Evolutionary conservation across 176 grass and related monocot species (phyloP).

Genomic region (sorghum (Sorghum bicolor)): Sorghum_bicolor_NCBIv3 NC_012871.2:63524001-63524500

Average conservation of each 20-base stretch:
- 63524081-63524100: conserved; percentile 84
- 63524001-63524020: conserved; percentile 96
- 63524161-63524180: conserved; percentile 33
- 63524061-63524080: conserved; percentile 97
- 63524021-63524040: conserved; percentile 90
- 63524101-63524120: conserved; percentile 89
- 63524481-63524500: neutral
- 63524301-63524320: conserved; percentile 89
- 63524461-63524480: neutral
- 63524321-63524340: conserved; percentile 83
- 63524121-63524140: conserved; percentile 77
- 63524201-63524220: conserved; percentile 11
- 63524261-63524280: conserved; percentile 43
- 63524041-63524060: conserved; percentile 78
- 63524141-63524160: conserved; percentile 59
- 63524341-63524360: conserved; percentile 87
- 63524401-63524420: neutral
- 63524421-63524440: neutral
- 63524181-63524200: conserved; percentile 21
- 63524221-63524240: conserved; percentile 98
- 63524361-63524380: conserved; percentile 23
- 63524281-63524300: conserved; percentile 83
- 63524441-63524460: neutral
- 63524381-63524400: conserved; percentile 19
- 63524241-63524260: conserved; percentile 88